Evolutionary conservation across 2,329 filamentous ascomycete species (phyloP).

Genomic region (Alternaria gansuensis): DNA sequence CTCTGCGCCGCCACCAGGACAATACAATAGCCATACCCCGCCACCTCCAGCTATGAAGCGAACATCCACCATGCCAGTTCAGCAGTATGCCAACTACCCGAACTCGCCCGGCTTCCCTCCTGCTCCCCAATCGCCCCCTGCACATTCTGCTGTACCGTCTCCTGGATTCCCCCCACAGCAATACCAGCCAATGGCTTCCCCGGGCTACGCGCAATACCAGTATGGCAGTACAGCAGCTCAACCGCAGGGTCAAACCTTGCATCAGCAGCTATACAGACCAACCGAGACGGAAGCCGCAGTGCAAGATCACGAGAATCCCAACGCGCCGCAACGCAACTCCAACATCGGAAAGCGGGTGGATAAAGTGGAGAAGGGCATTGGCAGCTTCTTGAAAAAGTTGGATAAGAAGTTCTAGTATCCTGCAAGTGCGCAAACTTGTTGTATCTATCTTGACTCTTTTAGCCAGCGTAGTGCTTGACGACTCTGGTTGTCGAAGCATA

Average conservation of each 20-base stretch:
- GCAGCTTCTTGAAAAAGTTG: constrained; percentile 77
- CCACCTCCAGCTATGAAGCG: constrained; percentile 42
- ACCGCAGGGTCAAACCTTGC: constrained; percentile 63
- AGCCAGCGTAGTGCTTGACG: constrained; percentile 25
- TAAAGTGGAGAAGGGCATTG: constrained; percentile 73
- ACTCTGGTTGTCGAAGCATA: neutral
- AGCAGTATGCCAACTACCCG: constrained; percentile 54
- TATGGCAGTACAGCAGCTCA: constrained; percentile 52
- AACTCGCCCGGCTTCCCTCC: constrained; percentile 44
- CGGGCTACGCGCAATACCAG: constrained; percentile 66
- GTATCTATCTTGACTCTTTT: constrained; percentile 19
- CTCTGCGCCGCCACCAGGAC: constrained; percentile 38
- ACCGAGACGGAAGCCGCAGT: constrained; percentile 66
- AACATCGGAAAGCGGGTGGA: constrained; percentile 72
- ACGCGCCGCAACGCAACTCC: constrained; percentile 50
- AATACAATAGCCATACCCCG: constrained; percentile 34
- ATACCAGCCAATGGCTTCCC: constrained; percentile 47
- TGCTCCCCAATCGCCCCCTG: constrained; percentile 40
- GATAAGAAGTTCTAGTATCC: constrained; percentile 72
- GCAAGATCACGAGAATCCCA: constrained; percentile 34
- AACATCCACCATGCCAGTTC: constrained; percentile 44
- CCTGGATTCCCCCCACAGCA: constrained; percentile 52
- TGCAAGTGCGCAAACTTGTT: constrained; percentile 7
- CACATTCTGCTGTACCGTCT: constrained; percentile 50
- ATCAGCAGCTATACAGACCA: constrained; percentile 75